Evolutionary conservation across 2,329 filamentous ascomycete species (phyloP).

Genomic region (Daldinia sp.): DNA sequence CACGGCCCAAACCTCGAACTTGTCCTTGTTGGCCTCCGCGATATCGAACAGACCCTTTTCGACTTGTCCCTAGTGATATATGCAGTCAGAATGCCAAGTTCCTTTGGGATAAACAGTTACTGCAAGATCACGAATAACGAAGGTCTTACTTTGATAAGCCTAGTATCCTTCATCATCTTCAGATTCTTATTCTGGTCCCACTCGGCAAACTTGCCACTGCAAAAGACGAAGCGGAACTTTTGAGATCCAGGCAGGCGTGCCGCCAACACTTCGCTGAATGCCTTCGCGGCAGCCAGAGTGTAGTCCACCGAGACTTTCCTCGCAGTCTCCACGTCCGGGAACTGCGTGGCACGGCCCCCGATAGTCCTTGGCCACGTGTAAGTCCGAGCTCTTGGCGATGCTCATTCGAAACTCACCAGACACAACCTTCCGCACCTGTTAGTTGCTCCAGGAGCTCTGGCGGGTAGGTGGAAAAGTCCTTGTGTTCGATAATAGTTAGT

Average conservation of each 20-base stretch:
- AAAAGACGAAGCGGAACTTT: constrained; percentile 55
- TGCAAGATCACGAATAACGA: too few species aligned
- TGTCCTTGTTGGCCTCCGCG: constrained; percentile 45
- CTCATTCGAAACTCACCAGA: constrained; percentile 62
- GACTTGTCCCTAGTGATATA: constrained; percentile 44
- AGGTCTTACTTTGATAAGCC: constrained; percentile 46
- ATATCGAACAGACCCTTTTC: constrained; percentile 52
- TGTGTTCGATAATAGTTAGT: constrained; percentile 57
- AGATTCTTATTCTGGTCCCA: constrained; percentile 49
- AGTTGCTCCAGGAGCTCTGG: constrained; percentile 53
- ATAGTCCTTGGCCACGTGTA: constrained; percentile 48
- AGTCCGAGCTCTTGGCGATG: neutral
- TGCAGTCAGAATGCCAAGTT: constrained; percentile 4
- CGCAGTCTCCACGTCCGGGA: constrained; percentile 55
- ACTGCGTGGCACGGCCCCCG: constrained; percentile 54
- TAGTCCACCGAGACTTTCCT: constrained; percentile 67
- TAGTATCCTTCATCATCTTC: constrained; percentile 49
- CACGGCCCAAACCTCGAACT: constrained; percentile 50
- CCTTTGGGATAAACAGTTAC: neutral
- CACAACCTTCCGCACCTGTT: constrained; percentile 64
- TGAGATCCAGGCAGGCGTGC: constrained; percentile 42
- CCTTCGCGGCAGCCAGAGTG: constrained; percentile 66
- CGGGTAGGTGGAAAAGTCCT: constrained; percentile 63
- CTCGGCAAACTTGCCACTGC: constrained; percentile 50
- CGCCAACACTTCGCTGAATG: constrained; percentile 54